Evolutionary conservation across 768 basidiomycete genomes (phyloP), one percentile per base, ranked within the genome.

Genomic region (Scleroderma bovista): DNA sequence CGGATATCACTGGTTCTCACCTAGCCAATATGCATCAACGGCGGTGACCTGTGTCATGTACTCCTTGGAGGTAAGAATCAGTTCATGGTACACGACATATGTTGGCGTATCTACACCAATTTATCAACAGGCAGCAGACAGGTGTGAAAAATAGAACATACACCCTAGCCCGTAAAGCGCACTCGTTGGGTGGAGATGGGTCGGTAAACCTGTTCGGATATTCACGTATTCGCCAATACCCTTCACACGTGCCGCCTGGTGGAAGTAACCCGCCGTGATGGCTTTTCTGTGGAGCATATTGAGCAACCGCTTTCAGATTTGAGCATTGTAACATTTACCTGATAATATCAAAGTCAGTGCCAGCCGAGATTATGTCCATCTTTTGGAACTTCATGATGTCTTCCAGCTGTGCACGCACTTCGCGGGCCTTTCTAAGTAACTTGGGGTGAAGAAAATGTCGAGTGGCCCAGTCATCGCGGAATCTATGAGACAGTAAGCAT

Each of bases 31-130:
- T 3, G 96, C 85, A 63, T 98, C 93, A 54, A 98, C 88, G 0
- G 95, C 84, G 2, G 96, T 97, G n/a, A 99, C 96, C 66, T 93
- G 93, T 16, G 94, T 95, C 94, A 97, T 96, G 71, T 99, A 99
- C 68, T 91, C 86, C 62, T 94, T 95, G 29, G 93, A 94, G 11
- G 93, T 95, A 58, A 95, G 72, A 53, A 96, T 94, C 48, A 95
- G 77, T 62, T 97, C 95, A 64, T 99, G 96, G 65, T 98, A 99
- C 31, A 99, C 81, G 43, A 96, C 89, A 67, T 98, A 97, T 37
- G 93, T 87, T 6, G 95, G 95, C 19, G 93, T 95, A 68, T 93
- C 92, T 93, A 60, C 10, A 51, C 20, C 9, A 32, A 51, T 29
- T 16, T 32, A 31, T 61, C 38, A 57, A 34, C 23, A 24, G 20